phyloP scores from a whole-genome alignment of 2,329 filamentous ascomycete species.

The Biscogniauxia mediterranea region DNA sequence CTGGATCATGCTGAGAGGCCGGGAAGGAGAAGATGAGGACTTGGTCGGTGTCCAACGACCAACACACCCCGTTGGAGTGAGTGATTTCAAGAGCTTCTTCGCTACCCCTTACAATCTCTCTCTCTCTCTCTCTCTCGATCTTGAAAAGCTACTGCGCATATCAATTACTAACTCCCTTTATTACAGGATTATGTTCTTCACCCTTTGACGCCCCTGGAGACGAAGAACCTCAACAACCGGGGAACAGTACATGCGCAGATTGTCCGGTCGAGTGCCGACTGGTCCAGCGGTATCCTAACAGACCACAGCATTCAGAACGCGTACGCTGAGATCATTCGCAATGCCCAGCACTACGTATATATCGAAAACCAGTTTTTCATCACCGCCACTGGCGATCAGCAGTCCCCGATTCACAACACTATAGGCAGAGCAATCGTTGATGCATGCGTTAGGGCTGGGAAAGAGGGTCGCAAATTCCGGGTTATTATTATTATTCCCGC shows the following conservation, averaged over 20 bases:
- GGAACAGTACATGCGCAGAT: constrained; percentile 81
- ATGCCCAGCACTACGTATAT: constrained; percentile 90
- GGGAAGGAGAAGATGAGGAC: constrained; percentile 76
- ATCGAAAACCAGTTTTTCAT: constrained; percentile 99
- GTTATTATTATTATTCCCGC: constrained; percentile 89
- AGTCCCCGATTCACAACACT: constrained; percentile 80
- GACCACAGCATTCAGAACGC: constrained; percentile 88
- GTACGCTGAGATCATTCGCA: constrained; percentile 79
- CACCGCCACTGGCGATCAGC: constrained; percentile 86
- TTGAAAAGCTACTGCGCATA: too few species aligned
- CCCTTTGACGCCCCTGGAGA: constrained; percentile 66
- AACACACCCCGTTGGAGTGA: constrained; percentile 73
- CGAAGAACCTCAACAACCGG: constrained; percentile 61
- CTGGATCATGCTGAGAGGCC: constrained; percentile 78
- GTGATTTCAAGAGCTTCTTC: too few species aligned
- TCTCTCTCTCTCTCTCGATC: too few species aligned
- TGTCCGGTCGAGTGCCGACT: constrained; percentile 87
- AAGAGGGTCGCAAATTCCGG: constrained; percentile 83
- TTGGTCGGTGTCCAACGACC: constrained; percentile 85
- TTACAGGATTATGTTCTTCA: constrained; percentile 71
- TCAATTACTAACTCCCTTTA: too few species aligned
- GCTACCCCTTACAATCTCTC: too few species aligned
- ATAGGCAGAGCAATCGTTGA: constrained; percentile 90
- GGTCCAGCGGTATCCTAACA: constrained; percentile 85
- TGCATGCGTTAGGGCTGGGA: constrained; percentile 75